Evolutionary conservation across 495 filamentous ascomycete species (phyloP), one percentile per base, ranked within the genome.

Genomic region (Aspergillus taichungensis): DNA sequence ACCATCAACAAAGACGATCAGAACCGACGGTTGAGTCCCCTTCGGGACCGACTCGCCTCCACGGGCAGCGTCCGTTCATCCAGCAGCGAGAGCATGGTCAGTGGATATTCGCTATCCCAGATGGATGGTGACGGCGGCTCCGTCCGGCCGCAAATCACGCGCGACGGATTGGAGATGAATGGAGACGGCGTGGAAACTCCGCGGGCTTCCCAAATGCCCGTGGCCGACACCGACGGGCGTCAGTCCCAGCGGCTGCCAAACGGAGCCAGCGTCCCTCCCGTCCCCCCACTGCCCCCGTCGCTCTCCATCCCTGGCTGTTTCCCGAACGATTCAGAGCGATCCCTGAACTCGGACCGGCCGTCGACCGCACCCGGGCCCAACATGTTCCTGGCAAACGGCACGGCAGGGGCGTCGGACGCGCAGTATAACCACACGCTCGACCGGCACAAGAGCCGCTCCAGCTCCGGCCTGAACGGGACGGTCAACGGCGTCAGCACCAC

Each of bases 51-150:
- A 36, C 50, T 67, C 13, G 50, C 55, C 12, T 69, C 64, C 6
- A 64, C 60, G 33, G 47, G 43, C 40, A 71, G 69, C 47, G 43
- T 67, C 11, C 35, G 61, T n/a, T 71, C 66, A 9, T 69, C 64
- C 6, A 67, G 68, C 31, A 70, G 69, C 30, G 69, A 73, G 12
- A 73, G 69, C 49, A 66, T 73, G 65, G 57, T 68, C 30, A 73
- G 63, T 36, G 56, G 56, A 9, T 73, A 55, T 43, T 62, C 67
- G 11, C 42, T 53, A 6, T 70, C 66, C 27, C 67, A 71, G 13
- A 48, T 62, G 34, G 66, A 64, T 27, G 52, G 47, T 12, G 69
- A 70, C 40, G 54, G 49, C 10, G 37, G 31, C 6, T 66, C 62
- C 4, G 50, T 60, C 13, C 51, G 52, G 34, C 56, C 55, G 6